Evolutionary conservation across 805 yeast genomes (phyloP).

Genomic region (Grigorovia transvaalensis): DNA sequence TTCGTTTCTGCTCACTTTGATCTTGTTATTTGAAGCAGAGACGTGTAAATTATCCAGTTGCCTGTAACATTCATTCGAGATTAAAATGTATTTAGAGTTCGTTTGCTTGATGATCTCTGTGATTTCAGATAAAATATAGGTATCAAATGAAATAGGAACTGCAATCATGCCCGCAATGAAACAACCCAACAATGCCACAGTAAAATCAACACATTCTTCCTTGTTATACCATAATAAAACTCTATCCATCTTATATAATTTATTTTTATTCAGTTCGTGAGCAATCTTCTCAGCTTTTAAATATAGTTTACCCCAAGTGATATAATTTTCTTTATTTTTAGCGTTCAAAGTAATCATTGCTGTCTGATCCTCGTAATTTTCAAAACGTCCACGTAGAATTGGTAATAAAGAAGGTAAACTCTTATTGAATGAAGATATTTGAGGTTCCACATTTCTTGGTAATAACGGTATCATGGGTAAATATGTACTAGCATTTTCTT

Average conservation of each 20-base stretch:
- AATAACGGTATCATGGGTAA: conserved; percentile 28
- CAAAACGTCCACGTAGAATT: conserved; percentile 64
- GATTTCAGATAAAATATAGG: conserved; percentile 53
- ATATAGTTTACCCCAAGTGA: conserved; percentile 86
- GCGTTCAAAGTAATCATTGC: conserved; percentile 67
- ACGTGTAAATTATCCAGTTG: conserved; percentile 53
- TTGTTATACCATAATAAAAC: conserved; percentile 78
- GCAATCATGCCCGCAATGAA: conserved; percentile 91
- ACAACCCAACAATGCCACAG: conserved; percentile 81
- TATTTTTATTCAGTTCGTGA: conserved; percentile 26
- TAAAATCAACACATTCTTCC: conserved; percentile 74
- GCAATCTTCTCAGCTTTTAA: conserved; percentile 80
- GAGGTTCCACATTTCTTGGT: conserved; percentile 30
- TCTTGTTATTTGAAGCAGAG: conserved; percentile 30
- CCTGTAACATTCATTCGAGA: conserved; percentile 70
- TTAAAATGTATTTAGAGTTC: conserved; percentile 64
- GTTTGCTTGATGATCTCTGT: conserved; percentile 62
- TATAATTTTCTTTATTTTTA: conserved; percentile 71
- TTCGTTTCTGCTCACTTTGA: conserved; percentile 24
- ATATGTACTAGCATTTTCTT: conserved; percentile 7
- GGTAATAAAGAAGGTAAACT: conserved; percentile 34
- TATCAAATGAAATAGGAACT: conserved; percentile 76
- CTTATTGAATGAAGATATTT: conserved; percentile 17
- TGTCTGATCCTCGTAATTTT: conserved; percentile 49
- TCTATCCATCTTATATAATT: conserved; percentile 65